Evolutionary conservation across 169 alveolate species (phyloP).

Genomic region (Sarcocystis neurona): DNA sequence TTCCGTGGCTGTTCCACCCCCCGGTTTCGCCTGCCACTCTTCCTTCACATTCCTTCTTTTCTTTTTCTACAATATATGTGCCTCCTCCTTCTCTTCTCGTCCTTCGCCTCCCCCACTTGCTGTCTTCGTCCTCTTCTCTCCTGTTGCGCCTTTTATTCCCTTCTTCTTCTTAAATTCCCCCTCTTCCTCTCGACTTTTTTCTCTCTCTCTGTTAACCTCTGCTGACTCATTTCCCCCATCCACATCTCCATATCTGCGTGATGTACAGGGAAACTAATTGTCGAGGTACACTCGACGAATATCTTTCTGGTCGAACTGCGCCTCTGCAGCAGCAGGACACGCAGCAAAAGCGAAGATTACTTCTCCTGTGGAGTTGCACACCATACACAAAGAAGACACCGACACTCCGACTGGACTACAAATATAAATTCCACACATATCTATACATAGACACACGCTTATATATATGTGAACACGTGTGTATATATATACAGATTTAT

Average conservation of each 20-base stretch:
- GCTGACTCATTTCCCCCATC: neutral
- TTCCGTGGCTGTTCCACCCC: no score
- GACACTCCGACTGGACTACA: neutral
- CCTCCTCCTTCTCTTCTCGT: neutral
- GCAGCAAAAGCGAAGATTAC: no score
- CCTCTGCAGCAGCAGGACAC: no score
- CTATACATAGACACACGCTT: neutral
- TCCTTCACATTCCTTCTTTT: no score
- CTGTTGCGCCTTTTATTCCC: no score
- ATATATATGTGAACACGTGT: neutral
- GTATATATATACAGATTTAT: neutral
- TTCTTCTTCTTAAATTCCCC: neutral
- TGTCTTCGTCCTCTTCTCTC: no score
- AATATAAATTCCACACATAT: neutral
- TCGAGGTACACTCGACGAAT: constrained; percentile 20
- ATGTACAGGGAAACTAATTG: neutral
- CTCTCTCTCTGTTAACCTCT: neutral
- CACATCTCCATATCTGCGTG: neutral
- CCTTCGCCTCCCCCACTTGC: neutral
- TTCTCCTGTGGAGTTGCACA: neutral
- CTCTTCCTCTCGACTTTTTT: neutral
- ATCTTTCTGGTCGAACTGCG: constrained; percentile 32
- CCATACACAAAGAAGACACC: neutral
- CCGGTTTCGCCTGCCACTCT: no score
- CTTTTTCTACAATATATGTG: no score